phyloP scores from a whole-genome alignment of 2,329 filamentous ascomycete genomes.

The Aciculosporium take region DNA sequence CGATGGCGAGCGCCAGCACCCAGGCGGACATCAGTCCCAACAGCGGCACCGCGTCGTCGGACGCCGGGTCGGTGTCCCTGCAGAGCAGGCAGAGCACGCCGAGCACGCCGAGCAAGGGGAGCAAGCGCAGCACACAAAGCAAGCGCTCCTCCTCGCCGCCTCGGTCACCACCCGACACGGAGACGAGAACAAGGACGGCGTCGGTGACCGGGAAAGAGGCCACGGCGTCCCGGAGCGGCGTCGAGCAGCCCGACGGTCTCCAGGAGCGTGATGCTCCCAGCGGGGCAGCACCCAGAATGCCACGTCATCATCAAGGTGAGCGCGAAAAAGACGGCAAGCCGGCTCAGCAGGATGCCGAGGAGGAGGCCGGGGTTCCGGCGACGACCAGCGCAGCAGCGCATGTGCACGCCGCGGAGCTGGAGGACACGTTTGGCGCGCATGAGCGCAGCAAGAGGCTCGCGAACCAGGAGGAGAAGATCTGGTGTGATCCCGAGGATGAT shows the following conservation, averaged over 20 bases:
- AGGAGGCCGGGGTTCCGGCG: not conserved
- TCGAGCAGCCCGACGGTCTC: too few species aligned
- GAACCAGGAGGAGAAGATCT: constrained; percentile 41
- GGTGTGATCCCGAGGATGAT: constrained; percentile 23
- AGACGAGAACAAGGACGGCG: too few species aligned
- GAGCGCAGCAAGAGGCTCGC: constrained; percentile 29
- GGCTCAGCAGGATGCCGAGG: too few species aligned
- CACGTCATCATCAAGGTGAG: too few species aligned
- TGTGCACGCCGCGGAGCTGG: constrained; percentile 20
- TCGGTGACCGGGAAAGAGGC: too few species aligned
- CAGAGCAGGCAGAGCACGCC: constrained; percentile 2
- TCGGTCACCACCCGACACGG: constrained; percentile 3
- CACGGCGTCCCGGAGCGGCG: too few species aligned
- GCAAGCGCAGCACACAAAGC: not conserved
- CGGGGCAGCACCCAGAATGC: too few species aligned
- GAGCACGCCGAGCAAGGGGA: not conserved
- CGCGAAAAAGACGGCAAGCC: too few species aligned
- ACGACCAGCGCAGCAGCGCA: not conserved
- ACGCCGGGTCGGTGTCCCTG: not conserved
- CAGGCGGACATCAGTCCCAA: not conserved
- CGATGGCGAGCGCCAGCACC: too few species aligned
- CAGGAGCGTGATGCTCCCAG: too few species aligned
- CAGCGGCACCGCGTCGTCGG: not conserved
- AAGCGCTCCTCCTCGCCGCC: too few species aligned
- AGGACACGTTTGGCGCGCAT: constrained; percentile 29